Percentiles rank a stretch among this genome's conserved stretches.
phyloP scores from a whole-genome alignment of 108 stramenopile species.

The Fragilaria radians region DNA sequence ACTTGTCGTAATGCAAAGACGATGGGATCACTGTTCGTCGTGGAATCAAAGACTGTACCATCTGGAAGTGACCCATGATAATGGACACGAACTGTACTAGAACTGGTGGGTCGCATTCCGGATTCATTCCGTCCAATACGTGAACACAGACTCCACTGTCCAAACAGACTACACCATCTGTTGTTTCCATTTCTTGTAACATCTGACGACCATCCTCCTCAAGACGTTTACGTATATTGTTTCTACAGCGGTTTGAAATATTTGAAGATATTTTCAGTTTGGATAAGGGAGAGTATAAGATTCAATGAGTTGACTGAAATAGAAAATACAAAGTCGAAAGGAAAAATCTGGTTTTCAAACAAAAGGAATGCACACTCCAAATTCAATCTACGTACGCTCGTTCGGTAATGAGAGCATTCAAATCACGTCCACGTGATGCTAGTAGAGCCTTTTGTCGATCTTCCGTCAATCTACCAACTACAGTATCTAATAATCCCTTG shows the following conservation, averaged over 20 bases:
- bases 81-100: constrained; percentile 65
- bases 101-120: constrained; percentile 57
- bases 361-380: background rate
- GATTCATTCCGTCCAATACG: constrained; percentile 58
- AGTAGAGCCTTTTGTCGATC: constrained; percentile 49
- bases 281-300: no score
- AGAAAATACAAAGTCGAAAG: no score
- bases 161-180: constrained; percentile 48
- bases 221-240: constrained; percentile 51
- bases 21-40: constrained; percentile 59
- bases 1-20: constrained; percentile 63
- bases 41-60: constrained; percentile 79
- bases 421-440: constrained; percentile 46
- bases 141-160: constrained; percentile 65
- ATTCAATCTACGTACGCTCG: constrained; percentile 57
- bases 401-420: constrained; percentile 58
- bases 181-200: constrained; percentile 62
- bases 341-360: background rate
- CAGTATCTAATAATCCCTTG: constrained; percentile 71
- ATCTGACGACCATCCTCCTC: constrained; percentile 64
- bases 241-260: constrained; percentile 18
- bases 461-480: constrained; percentile 66
- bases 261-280: constrained; percentile 2
- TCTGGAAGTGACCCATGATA: constrained; percentile 84
- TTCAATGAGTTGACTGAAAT: no score